Base-by-base conservation (phyloP, 345 rosid genomes). In the Dimocarpus longan region DNA sequence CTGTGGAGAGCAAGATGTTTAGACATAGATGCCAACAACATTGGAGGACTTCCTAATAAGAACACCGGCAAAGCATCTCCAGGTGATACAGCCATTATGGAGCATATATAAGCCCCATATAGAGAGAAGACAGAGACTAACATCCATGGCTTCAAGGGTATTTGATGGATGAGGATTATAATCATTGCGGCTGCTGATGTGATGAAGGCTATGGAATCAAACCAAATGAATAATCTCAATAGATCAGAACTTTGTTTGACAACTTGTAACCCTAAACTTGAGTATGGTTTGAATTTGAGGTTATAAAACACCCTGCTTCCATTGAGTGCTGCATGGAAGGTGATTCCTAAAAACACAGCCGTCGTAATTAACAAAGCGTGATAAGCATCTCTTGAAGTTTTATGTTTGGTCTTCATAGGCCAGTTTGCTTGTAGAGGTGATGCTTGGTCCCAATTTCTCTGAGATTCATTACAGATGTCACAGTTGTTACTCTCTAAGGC, bases 201-300 rank as follows among this genome's bases (percentile, higher is more conserved):
- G 67, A 80, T 62, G 11, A 80, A 80, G 42, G 82, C 69, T n/a
- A 74, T 48, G 6, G 82, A 80, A 68, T 80, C 60, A 1, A 80
- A 74, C 56, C 69, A n/a, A 8, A 80, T n/a, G 70, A 80, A 74
- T 3, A 68, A 56, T 21, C 48, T 43, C 12, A 42, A 59, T 8
- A 42, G 46, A 10, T 7, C 1, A 2, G 66, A 28, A 37, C 16
- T 32, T 28, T 48, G 4, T 28, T 11, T 8, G 2, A n/a, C 63
- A 32, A 62, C 12, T 19, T 52, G 10, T 3, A 19, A 8, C 15
- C 6, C 57, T 16, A 4, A 12, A 19, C 26, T 63, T 64, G 69
- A 43, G 16, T 39, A 24, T 12, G 67, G 10, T 63, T 32, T 66
- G n/a, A 12, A 66, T 37, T 32, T 66, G 44, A 28, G 8, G 43